Evolutionary conservation across 1,139 yeast species (phyloP).

Genomic region (Saccharomyces hybrid): DNA sequence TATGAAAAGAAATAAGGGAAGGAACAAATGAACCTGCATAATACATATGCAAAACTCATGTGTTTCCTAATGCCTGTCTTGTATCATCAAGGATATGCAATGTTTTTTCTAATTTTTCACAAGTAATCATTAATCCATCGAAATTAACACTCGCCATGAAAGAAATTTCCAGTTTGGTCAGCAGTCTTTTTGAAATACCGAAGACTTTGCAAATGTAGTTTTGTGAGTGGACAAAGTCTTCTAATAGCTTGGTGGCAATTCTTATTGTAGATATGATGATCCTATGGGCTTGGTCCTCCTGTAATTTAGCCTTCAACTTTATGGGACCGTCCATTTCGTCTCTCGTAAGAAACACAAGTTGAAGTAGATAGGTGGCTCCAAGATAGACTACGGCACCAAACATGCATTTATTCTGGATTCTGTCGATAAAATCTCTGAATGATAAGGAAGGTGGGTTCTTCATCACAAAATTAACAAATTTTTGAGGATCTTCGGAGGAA

Average conservation of each 20-base stretch:
- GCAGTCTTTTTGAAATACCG: slow-evolving; percentile 40
- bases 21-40: not conserved
- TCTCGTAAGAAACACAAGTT: slow-evolving; percentile 34
- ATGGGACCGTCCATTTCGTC: slow-evolving; percentile 34
- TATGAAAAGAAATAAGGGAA: not conserved
- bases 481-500: not conserved
- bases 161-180: slow-evolving; percentile 42
- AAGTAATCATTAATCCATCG: slow-evolving; percentile 13
- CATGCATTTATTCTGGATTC: slow-evolving; percentile 21
- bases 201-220: slow-evolving; percentile 46
- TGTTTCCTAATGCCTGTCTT: not conserved
- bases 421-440: slow-evolving; percentile 14
- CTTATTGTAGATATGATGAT: slow-evolving; percentile 43
- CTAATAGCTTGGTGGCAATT: slow-evolving; percentile 44
- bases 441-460: slow-evolving; percentile 19
- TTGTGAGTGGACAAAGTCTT: slow-evolving; percentile 46
- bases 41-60: not conserved
- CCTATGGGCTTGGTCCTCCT: slow-evolving; percentile 40
- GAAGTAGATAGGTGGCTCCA: slow-evolving; percentile 18
- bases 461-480: slow-evolving; percentile 14
- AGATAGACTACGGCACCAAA: slow-evolving; percentile 20
- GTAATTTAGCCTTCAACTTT: slow-evolving; percentile 31
- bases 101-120: slow-evolving; percentile 9
- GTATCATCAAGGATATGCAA: slow-evolving; percentile 10
- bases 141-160: slow-evolving; percentile 32